Evolutionary conservation across 768 basidiomycete species (phyloP), one percentile per base, ranked within the genome.

Genomic region (Mycena capillaripes): DNA sequence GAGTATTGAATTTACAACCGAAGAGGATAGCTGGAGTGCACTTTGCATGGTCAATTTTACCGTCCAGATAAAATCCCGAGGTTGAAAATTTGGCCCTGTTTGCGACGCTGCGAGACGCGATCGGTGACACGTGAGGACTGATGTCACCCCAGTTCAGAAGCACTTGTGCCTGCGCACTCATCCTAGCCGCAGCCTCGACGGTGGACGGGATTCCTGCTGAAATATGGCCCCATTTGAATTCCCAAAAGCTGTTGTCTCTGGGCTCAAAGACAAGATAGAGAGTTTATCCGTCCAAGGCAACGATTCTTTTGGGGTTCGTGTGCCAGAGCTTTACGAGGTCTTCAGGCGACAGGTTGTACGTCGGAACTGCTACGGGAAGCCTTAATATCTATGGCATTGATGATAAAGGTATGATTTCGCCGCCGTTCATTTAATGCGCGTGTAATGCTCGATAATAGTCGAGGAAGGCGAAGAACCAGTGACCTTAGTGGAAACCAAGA

Each of bases 401-500:
- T 25, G 83, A 83, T 27, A 48, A 55, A 42, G 61, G 69, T 67
- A 48, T n/a, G 17, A 3, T 56, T 7, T 62, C 32, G 23, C 57
- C 9, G 36, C 5, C 25, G 60, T 44, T 8, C 48, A 7, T 29
- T 25, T 6, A 36, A 21, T 32, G 23, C 9, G 3, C 46, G 27
- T 19, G 32, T 69, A 59, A 68, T 69, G 36, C 55, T 52, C 34
- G 29, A 27, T 48, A 64, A 59, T 53, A 75, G 77, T 68, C 75
- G 84, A 82, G 50, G 83, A 79, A 23, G 78, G 74, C 36, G 81
- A 84, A 32, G 78, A 78, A 23, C 61, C 59, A 29, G 78, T 86
- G 0, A 83, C 85, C 44, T 81, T 90, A 2, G 82, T 92, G 5
- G 93, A 95, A 76, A 86, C 87, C 34, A 95, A 88, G 89, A 92